Percentiles rank a stretch among this genome's conserved stretches.
Conservation (phyloP, 805 yeast species). For the Blastobotrys peoriensis region DNA sequence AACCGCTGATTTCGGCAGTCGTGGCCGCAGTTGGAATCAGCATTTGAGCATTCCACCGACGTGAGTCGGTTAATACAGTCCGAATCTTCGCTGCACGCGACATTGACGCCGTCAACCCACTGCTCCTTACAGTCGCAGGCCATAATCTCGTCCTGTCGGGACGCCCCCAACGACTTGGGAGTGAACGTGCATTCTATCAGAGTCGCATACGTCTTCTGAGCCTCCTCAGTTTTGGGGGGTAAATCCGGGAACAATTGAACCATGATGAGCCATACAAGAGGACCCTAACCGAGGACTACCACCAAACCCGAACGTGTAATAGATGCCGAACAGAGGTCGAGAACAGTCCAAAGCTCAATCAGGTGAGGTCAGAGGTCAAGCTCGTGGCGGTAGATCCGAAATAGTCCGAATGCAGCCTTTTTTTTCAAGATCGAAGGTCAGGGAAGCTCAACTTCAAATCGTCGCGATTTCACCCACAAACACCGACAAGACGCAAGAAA, state of each 20-base stretch:
- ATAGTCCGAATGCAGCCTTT: too few relatives aligned
- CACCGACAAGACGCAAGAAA: too few relatives aligned
- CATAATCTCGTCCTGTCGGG: constrained; percentile 78
- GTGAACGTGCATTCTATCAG: constrained; percentile 59
- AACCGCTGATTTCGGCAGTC: constrained; percentile 84
- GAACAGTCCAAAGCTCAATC: too few relatives aligned
- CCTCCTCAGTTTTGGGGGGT: constrained; percentile 64
- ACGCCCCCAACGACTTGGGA: constrained; percentile 54
- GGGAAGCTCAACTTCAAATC: too few relatives aligned
- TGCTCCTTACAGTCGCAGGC: constrained; percentile 80
- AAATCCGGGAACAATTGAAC: constrained; percentile 18
- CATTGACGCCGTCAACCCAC: constrained; percentile 35
- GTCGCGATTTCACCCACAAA: too few relatives aligned
- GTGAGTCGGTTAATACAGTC: constrained; percentile 91
- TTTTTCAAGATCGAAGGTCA: too few relatives aligned
- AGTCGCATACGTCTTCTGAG: constrained; percentile 49
- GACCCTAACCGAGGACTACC: too few relatives aligned
- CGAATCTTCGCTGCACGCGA: constrained; percentile 80
- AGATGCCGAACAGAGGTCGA: too few relatives aligned
- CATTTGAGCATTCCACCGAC: constrained; percentile 79
- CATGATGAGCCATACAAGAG: too few relatives aligned
- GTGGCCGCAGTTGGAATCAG: constrained; percentile 61
- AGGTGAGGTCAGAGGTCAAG: too few relatives aligned
- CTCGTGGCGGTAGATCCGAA: too few relatives aligned
- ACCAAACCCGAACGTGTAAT: too few relatives aligned